Evolutionary conservation across 352 stramenopile genomes (phyloP), one percentile per base, ranked within the genome.

Genomic region (Pythium rishiriense): DNA sequence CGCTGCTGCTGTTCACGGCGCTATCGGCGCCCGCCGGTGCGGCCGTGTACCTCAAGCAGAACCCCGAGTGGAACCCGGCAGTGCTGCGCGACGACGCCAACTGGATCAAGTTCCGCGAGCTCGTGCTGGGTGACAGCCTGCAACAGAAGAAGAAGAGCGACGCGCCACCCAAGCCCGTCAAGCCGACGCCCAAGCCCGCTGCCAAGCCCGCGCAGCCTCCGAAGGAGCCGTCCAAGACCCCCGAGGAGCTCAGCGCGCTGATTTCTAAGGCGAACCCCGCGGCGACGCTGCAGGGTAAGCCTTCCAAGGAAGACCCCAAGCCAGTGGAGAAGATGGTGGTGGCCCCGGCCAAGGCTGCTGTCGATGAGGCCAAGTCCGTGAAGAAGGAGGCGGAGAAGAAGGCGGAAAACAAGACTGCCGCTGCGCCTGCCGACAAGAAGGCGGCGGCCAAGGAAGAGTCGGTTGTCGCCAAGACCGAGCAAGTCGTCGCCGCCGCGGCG

Each of bases 31-130:
- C 85, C 7, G 76, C 72, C 3, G 83, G 70, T 24, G 74, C 70
- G 11, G 80, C 78, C 1, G 74, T 89, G 62, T 94, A 93, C 62
- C 68, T 92, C 22, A 85, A 85, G 52, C 74, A 90, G 69, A 89
- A 94, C 69, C 85, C 83, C 35, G 53, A 87, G 42, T 94, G 85
- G 80, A 94, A 94, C 67, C 85, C 85, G 24, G 69, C 76, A 22
- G 35, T 70, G 43, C 66, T 94, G 37, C 73, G 75, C 39, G 73
- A 83, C 35, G 79, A 93, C 59, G 70, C 74, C 39, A 79, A 79
- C 28, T 93, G 83, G 79, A 68, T 88, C 54, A 79, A 83, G 64
- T 91, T 93, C 72, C 85, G 85, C 24, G 79, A 90, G 62, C 59
- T 91, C 39, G 81, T 90, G 64, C 77, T 93, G 46, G 76, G 73